These are phyloP conservation scores for Dactylellina haptotyla DNA, from an alignment of 2,329 filamentous ascomycete genomes.

Conservation along the genomic window DNA sequence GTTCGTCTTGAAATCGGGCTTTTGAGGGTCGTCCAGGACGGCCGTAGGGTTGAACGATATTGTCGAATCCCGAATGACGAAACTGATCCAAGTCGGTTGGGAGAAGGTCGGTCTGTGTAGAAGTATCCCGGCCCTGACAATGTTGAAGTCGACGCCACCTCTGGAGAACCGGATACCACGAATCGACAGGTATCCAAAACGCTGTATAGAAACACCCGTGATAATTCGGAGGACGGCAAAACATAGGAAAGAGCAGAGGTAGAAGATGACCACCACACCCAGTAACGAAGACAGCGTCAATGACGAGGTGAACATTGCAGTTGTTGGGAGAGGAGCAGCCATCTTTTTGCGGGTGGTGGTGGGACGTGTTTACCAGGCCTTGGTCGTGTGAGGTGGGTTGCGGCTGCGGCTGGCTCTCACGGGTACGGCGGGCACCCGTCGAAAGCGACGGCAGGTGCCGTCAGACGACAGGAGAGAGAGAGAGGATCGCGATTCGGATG, in stretches of 20 bases:
- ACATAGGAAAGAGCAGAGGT: constrained; percentile 89
- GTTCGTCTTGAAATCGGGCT: constrained; percentile 54
- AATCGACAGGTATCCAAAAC: constrained; percentile 90
- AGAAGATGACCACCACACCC: constrained; percentile 83
- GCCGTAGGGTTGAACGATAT: constrained; percentile 76
- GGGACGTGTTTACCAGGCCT: background rate
- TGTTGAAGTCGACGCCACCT: constrained; percentile 88
- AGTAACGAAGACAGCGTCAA: constrained; percentile 74
- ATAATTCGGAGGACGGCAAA: constrained; percentile 92
- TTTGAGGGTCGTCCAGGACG: constrained; percentile 18
- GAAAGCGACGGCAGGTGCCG: constrained; percentile 40
- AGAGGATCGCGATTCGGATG: constrained; percentile 30
- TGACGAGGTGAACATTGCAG: constrained; percentile 44
- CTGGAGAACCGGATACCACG: constrained; percentile 88
- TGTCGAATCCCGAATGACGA: constrained; percentile 85
- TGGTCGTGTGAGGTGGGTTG: constrained; percentile 22
- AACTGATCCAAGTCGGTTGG: constrained; percentile 94
- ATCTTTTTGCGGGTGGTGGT: too few relatives aligned
- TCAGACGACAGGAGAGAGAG: constrained; percentile 18
- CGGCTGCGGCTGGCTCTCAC: constrained; percentile 1
- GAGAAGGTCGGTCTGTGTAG: constrained; percentile 95
- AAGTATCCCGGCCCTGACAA: constrained; percentile 86
- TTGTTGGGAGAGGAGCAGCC: background rate
- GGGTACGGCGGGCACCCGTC: constrained; percentile 16
- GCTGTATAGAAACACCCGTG: constrained; percentile 94